Evolutionary conservation across 192 early-diverging fungal genomes (phyloP), one percentile per base, ranked within the genome.

Genomic region (Spizellomyces sp.): DNA sequence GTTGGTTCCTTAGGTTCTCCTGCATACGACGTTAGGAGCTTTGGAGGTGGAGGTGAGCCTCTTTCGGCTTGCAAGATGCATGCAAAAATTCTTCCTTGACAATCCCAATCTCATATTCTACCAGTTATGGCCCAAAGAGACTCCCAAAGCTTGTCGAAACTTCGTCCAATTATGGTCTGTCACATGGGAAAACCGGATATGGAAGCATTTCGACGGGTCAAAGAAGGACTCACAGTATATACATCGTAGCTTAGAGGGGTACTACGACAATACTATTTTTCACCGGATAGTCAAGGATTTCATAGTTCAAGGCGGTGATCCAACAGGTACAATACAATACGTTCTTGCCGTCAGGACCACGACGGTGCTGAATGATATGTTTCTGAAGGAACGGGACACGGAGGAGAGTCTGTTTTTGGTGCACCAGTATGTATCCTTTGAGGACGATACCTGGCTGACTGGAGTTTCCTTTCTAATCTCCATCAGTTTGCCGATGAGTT

Each of bases 271-370:
- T 45, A 94, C 93, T 6, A 89, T 94, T 14, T 96, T 98, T 64
- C 96, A 98, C 77, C 89, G 96, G 6, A 77, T 94, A 9, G 88
- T 96, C 22, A 87, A 92, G n/a, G 86, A 86, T 45, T 98, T 96
- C 79, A 94, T 96, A 72, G 88, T 95, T 6, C 96, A 98, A 75
- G 92, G 93, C 41, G 96, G 96, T 9, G 96, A 98, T 78, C 96
- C 96, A 0, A 94, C 93, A 14, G 95, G 94, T 17, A 92, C 86
- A 5, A 90, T 91, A 0, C 74, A 83, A 70, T 80, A 80, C 73
- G 67, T 59, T 4, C 4, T 45, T 2, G 27, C 14, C 50, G 50
- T 54, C 50, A 54, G 50, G 50, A 19, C 4, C 17, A n/a, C 17
- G 14, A 12, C 50, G 58, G 9, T 9, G 54, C 21, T 45, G 7